A percentile compares a stretch with the other conserved stretches of the same genome.
phyloP scores from a whole-genome alignment of 2,329 filamentous ascomycete genomes.

The Dothideomycetes sp. region DNA sequence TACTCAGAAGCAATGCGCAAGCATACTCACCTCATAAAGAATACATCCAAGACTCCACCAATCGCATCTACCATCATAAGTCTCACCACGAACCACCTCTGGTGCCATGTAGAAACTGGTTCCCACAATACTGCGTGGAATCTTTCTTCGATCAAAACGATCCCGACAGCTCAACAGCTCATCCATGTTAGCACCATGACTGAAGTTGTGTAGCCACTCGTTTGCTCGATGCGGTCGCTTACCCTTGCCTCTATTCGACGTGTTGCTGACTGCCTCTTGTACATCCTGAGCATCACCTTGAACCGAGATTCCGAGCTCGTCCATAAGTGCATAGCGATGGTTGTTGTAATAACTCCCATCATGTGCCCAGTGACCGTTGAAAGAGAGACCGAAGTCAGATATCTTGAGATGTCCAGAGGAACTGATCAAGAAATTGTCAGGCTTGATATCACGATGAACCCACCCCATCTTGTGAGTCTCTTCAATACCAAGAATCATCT shows the following conservation, averaged over 20 bases:
- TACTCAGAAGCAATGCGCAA: not conserved
- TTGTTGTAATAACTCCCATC: conserved; percentile 79
- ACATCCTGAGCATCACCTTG: conserved; percentile 65
- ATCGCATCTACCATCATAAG: conserved; percentile 88
- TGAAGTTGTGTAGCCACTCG: conserved; percentile 17
- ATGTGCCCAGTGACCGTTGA: conserved; percentile 91
- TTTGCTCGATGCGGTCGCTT: conserved; percentile 20
- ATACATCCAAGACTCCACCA: conserved; percentile 97
- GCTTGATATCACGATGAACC: conserved; percentile 94
- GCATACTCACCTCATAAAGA: conserved; percentile 59
- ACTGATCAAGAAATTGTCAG: conserved; percentile 91
- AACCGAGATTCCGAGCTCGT: conserved; percentile 65
- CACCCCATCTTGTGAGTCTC: conserved; percentile 80
- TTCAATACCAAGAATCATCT: conserved; percentile 93
- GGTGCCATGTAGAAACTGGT: conserved; percentile 99
- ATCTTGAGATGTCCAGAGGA: conserved; percentile 86
- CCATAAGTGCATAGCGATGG: conserved; percentile 68
- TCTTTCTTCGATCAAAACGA: conserved; percentile 49
- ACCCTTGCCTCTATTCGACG: too few relatives aligned
- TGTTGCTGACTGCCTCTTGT: conserved; percentile 32
- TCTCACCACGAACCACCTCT: conserved; percentile 72
- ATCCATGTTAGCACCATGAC: conserved; percentile 18
- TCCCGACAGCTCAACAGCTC: conserved; percentile 35
- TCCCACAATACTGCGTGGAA: conserved; percentile 80
- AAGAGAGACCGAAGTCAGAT: conserved; percentile 90